Evolutionary conservation across 768 basidiomycete genomes (phyloP).

Genomic region (Pulveroboletus ravenelii): DNA sequence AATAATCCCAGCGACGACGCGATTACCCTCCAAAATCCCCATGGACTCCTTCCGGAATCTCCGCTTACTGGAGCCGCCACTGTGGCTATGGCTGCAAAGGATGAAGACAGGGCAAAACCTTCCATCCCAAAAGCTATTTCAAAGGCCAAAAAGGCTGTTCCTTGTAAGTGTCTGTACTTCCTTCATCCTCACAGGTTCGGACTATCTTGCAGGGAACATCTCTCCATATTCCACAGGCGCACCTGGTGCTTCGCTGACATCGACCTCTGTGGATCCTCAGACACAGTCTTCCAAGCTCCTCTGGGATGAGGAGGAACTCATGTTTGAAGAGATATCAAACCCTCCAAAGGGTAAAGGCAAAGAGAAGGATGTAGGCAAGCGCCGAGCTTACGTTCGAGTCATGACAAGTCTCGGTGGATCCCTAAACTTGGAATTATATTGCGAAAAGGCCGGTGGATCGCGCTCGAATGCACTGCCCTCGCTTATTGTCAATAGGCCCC

Average conservation of each 20-base stretch:
- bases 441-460: constrained; percentile 62
- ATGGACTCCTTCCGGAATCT: constrained; percentile 64
- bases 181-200: not conserved
- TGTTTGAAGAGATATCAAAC: constrained; percentile 92
- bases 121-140: constrained; percentile 31
- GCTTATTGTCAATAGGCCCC: constrained; percentile 61
- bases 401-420: constrained; percentile 90
- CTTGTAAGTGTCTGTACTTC: constrained; percentile 47
- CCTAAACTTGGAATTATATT: constrained; percentile 79
- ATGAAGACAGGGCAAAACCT: constrained; percentile 29
- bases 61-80: constrained; percentile 29
- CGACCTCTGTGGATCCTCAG: constrained; percentile 82
- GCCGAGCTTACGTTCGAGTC: constrained; percentile 93
- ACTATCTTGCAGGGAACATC: constrained; percentile 60
- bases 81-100: constrained; percentile 32
- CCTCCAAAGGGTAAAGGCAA: constrained; percentile 82
- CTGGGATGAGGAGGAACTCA: constrained; percentile 99
- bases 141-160: constrained; percentile 49
- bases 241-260: constrained; percentile 90
- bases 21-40: constrained; percentile 91
- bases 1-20: constrained; percentile 63
- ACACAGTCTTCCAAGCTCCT: constrained; percentile 65
- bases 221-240: constrained; percentile 90
- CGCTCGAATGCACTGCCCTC: not conserved
- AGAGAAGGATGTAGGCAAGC: constrained; percentile 88